Conservation (phyloP, 805 yeast genomes). For the Candida montana region DNA sequence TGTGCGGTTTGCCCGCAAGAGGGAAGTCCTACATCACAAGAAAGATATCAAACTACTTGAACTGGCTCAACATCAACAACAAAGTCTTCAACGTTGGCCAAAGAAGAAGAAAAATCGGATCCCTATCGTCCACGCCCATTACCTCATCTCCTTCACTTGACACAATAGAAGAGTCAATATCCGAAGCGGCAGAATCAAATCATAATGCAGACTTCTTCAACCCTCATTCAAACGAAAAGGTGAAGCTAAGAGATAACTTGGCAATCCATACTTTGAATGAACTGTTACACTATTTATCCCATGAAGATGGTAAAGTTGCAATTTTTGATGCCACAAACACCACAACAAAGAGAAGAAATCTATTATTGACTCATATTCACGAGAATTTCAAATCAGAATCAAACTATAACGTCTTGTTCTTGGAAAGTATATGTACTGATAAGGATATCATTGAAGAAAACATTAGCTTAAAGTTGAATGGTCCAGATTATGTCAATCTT, state of each 20-base stretch:
- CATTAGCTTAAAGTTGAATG: slow-evolving; percentile 28
- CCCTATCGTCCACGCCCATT: not conserved
- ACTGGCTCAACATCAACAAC: slow-evolving; percentile 62
- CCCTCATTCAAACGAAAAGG: slow-evolving; percentile 30
- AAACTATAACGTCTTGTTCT: slow-evolving; percentile 34
- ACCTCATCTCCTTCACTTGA: slow-evolving; percentile 1
- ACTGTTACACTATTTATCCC: slow-evolving; percentile 27
- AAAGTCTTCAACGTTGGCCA: slow-evolving; percentile 67
- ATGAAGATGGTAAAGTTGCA: slow-evolving; percentile 37
- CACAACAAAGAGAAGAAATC: slow-evolving; percentile 36
- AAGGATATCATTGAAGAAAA: slow-evolving; percentile 25
- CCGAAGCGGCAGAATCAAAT: slow-evolving; percentile 3
- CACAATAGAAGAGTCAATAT: no score
- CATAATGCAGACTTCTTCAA: slow-evolving; percentile 33
- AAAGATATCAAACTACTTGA: slow-evolving; percentile 54
- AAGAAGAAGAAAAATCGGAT: slow-evolving; percentile 39
- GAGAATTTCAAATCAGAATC: slow-evolving; percentile 32
- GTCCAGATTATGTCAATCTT: slow-evolving; percentile 26
- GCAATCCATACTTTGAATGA: slow-evolving; percentile 42
- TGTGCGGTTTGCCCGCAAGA: slow-evolving; percentile 73
- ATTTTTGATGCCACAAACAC: slow-evolving; percentile 51
- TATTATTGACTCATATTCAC: slow-evolving; percentile 26
- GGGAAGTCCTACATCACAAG: slow-evolving; percentile 69
- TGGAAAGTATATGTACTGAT: slow-evolving; percentile 32
- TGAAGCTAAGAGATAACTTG: slow-evolving; percentile 37